These are phyloP conservation scores for Piper betle DNA, from an alignment of 164 flowering plant species.

Conservation along the genomic window DNA sequence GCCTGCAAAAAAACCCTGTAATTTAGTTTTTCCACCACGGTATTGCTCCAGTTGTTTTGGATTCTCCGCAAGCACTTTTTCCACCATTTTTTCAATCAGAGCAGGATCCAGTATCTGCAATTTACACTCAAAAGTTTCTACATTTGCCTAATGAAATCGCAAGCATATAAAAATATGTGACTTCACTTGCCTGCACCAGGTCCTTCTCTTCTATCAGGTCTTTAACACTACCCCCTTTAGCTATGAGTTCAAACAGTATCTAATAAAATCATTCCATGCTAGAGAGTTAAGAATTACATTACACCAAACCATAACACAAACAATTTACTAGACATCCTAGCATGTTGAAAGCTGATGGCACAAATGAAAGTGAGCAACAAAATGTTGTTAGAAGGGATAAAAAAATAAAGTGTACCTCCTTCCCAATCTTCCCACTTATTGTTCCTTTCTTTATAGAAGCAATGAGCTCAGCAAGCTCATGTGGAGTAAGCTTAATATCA, in stretches of 20 bases:
- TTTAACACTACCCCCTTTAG: constrained; percentile 89
- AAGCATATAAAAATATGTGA: not conserved
- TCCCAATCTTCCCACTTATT: constrained; percentile 90
- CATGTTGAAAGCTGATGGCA: not conserved
- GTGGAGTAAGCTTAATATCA: constrained; percentile 67
- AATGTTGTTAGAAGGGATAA: not conserved
- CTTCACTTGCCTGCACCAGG: constrained; percentile 71
- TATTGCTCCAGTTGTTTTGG: constrained; percentile 88
- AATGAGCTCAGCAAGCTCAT: constrained; percentile 71
- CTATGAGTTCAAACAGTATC: constrained; percentile 80
- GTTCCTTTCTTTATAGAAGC: constrained; percentile 71
- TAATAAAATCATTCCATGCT: constrained; percentile 11
- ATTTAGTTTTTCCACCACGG: constrained; percentile 81
- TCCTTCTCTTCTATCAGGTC: constrained; percentile 69
- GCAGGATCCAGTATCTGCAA: constrained; percentile 67
- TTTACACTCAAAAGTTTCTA: constrained; percentile 1
- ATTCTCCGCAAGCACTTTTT: constrained; percentile 57
- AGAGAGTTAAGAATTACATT: not conserved
- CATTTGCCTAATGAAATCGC: not conserved
- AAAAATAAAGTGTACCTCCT: constrained; percentile 38
- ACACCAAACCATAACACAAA: not conserved
- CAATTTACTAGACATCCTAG: not conserved
- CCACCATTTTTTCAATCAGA: constrained; percentile 71
- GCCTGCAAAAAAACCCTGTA: constrained; percentile 90
- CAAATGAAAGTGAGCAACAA: not conserved